These are phyloP conservation scores for Crataegus laevigata DNA, from an alignment of 306 rosid species.

Conservation along the genomic window DNA sequence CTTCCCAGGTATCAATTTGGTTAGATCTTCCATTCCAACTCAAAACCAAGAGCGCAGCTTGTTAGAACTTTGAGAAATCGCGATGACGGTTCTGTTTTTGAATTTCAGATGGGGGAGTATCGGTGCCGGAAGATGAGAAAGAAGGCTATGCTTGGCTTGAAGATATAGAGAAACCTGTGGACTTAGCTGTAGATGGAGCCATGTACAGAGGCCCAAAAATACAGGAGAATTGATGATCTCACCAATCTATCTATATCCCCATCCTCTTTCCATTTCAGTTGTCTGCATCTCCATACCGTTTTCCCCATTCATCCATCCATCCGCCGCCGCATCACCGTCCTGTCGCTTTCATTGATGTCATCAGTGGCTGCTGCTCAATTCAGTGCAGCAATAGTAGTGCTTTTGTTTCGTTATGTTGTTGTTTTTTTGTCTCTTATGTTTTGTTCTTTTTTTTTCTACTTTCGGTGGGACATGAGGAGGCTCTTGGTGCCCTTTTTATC, in stretches of 20 bases:
- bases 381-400: slow-evolving; percentile 1
- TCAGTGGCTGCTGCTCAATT: slow-evolving; percentile 11
- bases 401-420: slow-evolving; percentile 8
- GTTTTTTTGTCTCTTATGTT: neutral
- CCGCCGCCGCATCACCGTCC: neutral
- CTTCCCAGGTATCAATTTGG: slow-evolving; percentile 44
- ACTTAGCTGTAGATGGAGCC: slow-evolving; percentile 52
- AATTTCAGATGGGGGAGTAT: slow-evolving; percentile 48
- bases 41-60: neutral
- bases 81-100: neutral
- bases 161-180: slow-evolving; percentile 66
- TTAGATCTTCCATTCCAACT: neutral
- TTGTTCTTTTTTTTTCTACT: neutral
- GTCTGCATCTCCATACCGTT: neutral
- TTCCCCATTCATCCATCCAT: neutral
- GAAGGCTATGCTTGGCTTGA: slow-evolving; percentile 68
- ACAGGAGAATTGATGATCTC: slow-evolving; percentile 30
- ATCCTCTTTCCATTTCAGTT: neutral
- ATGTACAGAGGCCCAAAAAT: slow-evolving; percentile 65
- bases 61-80: neutral
- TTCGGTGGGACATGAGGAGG: slow-evolving; percentile 26
- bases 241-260: neutral
- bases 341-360: neutral
- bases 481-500: slow-evolving; percentile 12
- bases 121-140: slow-evolving; percentile 53